Conservation (phyloP, 306 rosid genomes). For the Quercus berberidifolia region DNA sequence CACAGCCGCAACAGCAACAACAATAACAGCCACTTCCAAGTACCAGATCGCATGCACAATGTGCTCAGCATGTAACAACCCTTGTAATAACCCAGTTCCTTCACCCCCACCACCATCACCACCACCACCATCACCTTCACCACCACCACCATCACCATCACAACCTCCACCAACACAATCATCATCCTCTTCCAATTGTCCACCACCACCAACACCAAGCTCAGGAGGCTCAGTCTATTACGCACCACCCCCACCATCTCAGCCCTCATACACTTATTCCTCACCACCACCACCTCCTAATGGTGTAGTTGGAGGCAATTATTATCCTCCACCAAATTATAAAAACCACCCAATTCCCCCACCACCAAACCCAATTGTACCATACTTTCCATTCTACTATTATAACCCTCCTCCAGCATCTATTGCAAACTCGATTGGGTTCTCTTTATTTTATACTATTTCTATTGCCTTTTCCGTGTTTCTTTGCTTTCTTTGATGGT, state of each 20-base stretch:
- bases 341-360: constrained; percentile 66
- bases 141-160: constrained; percentile 22
- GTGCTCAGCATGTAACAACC: constrained; percentile 83
- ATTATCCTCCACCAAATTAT: constrained; percentile 63
- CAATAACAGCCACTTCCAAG: constrained; percentile 28
- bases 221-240: constrained; percentile 35
- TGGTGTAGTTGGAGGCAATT: constrained; percentile 28
- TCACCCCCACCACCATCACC: constrained; percentile 66
- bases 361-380: constrained; percentile 97
- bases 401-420: constrained; percentile 70
- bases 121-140: constrained; percentile 42
- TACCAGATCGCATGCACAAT: constrained; percentile 89
- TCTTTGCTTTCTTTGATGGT: constrained; percentile 36
- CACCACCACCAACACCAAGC: constrained; percentile 70
- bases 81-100: constrained; percentile 41
- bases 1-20: neutral
- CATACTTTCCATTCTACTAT: constrained; percentile 83
- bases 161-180: constrained; percentile 21
- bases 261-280: constrained; percentile 36
- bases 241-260: constrained; percentile 74
- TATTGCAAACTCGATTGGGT: constrained; percentile 12
- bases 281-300: constrained; percentile 42
- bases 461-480: constrained; percentile 18
- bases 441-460: constrained; percentile 6
- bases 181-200: constrained; percentile 21